These are phyloP conservation scores for Oleoguttula mirabilis DNA, from an alignment of 495 filamentous ascomycete species.

Conservation along the genomic window DNA sequence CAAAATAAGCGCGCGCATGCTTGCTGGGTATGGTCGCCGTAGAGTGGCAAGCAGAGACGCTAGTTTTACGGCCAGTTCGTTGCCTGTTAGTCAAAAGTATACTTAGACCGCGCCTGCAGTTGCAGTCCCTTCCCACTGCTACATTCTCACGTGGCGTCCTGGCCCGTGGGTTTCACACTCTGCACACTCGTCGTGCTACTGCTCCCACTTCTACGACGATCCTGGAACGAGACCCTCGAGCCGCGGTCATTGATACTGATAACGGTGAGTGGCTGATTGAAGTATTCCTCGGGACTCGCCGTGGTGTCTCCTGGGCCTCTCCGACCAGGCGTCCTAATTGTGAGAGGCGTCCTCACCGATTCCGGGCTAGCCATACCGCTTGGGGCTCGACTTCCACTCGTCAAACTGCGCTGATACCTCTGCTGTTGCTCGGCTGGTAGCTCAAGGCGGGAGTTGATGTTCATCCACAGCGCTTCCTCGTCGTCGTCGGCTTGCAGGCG, in stretches of 20 bases:
- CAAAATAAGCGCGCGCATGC: too few relatives aligned
- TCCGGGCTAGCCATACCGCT: constrained; percentile 18
- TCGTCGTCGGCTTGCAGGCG: constrained; percentile 40
- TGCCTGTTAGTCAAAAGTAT: too few relatives aligned
- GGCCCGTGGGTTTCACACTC: too few relatives aligned
- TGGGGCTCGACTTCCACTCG: too few relatives aligned
- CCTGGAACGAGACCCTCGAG: not conserved
- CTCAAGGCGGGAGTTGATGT: constrained; percentile 60
- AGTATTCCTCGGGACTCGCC: constrained; percentile 15
- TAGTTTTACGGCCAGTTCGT: too few relatives aligned
- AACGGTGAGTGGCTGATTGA: constrained; percentile 1
- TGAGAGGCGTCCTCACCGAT: constrained; percentile 21
- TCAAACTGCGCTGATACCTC: not conserved
- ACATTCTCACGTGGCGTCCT: too few relatives aligned
- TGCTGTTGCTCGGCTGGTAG: constrained; percentile 24
- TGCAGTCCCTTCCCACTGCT: too few relatives aligned
- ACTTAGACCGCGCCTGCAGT: too few relatives aligned
- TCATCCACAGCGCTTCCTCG: constrained; percentile 59
- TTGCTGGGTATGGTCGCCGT: too few relatives aligned
- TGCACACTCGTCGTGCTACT: not conserved
- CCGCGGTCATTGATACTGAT: not conserved
- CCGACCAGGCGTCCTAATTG: not conserved
- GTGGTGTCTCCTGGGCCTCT: constrained; percentile 7
- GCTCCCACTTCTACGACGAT: not conserved
- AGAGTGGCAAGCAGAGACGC: too few relatives aligned